Conservation (phyloP, 148 eudicot genomes). For the Rheum nobile region DNA sequence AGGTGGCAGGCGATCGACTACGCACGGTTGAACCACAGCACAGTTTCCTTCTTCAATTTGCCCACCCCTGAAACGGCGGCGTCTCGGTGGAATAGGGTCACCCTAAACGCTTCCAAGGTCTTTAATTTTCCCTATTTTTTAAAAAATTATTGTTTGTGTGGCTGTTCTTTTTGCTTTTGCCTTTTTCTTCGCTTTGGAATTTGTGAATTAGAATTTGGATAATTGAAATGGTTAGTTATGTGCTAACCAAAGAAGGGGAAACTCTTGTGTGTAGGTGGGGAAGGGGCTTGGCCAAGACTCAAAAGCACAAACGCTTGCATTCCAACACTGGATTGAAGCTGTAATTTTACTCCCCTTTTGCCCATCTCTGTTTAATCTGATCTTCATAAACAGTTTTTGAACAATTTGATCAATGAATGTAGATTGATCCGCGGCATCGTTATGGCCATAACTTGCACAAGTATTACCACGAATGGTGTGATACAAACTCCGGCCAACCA, state of each 20-base stretch:
- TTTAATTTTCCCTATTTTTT: neutral
- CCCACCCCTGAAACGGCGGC: slow-evolving; percentile 51
- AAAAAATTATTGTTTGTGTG: neutral
- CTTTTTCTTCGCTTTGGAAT: neutral
- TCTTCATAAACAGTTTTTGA: neutral
- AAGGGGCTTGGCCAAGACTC: slow-evolving; percentile 73
- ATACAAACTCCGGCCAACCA: slow-evolving; percentile 68
- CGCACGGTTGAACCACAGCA: slow-evolving; percentile 63
- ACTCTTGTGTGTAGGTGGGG: slow-evolving; percentile 47
- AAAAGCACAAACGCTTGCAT: slow-evolving; percentile 82
- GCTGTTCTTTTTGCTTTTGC: neutral
- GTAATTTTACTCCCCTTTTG: slow-evolving; percentile 25
- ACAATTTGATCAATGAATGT: slow-evolving; percentile 4
- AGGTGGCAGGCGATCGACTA: slow-evolving; percentile 94
- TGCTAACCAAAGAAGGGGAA: neutral
- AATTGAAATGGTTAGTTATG: neutral
- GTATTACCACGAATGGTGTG: slow-evolving; percentile 80
- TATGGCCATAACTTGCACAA: slow-evolving; percentile 83
- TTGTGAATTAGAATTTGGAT: neutral
- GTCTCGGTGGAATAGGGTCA: slow-evolving; percentile 68
- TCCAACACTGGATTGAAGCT: slow-evolving; percentile 98
- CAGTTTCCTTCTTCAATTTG: slow-evolving; percentile 69
- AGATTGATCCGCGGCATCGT: slow-evolving; percentile 97
- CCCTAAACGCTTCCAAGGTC: slow-evolving; percentile 73
- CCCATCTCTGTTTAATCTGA: neutral